Evolutionary conservation across 345 rosid species (phyloP).

Genomic region (Salix viminalis): DNA sequence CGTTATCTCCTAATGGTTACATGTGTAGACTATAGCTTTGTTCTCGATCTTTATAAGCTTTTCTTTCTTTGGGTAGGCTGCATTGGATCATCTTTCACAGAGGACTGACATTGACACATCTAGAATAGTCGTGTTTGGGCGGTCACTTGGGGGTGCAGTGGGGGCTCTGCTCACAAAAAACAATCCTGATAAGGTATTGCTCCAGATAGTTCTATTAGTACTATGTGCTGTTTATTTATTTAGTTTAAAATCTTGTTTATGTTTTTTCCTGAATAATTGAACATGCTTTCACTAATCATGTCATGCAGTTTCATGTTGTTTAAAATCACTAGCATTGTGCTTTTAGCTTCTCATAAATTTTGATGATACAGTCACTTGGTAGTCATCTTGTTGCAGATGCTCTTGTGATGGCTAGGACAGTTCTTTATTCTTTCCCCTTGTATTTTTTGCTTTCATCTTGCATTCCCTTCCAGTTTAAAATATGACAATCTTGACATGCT

Average conservation of each 20-base stretch:
- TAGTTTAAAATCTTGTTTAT: background rate
- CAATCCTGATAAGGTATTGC: conserved; percentile 81
- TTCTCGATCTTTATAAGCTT: conserved; percentile 1
- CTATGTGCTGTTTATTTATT: background rate
- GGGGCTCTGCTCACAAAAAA: conserved; percentile 83
- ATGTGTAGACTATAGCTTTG: conserved; percentile 9
- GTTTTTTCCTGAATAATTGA: background rate
- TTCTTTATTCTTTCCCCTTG: background rate
- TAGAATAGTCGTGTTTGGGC: conserved; percentile 87
- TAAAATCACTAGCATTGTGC: background rate
- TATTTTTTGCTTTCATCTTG: background rate
- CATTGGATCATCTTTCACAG: conserved; percentile 84
- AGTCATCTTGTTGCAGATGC: background rate
- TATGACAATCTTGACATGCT: background rate
- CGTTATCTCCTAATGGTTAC: conserved; percentile 2
- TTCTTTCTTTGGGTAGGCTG: conserved; percentile 59
- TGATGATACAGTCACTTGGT: background rate
- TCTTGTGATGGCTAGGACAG: background rate
- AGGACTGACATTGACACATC: conserved; percentile 90
- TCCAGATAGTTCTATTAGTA: background rate
- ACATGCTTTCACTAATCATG: background rate
- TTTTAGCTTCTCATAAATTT: background rate
- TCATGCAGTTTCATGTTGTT: background rate
- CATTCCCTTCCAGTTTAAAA: background rate
- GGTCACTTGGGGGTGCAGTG: conserved; percentile 99